Conservation (phyloP, 2,329 filamentous ascomycete genomes). For the Fusarium luffae region DNA sequence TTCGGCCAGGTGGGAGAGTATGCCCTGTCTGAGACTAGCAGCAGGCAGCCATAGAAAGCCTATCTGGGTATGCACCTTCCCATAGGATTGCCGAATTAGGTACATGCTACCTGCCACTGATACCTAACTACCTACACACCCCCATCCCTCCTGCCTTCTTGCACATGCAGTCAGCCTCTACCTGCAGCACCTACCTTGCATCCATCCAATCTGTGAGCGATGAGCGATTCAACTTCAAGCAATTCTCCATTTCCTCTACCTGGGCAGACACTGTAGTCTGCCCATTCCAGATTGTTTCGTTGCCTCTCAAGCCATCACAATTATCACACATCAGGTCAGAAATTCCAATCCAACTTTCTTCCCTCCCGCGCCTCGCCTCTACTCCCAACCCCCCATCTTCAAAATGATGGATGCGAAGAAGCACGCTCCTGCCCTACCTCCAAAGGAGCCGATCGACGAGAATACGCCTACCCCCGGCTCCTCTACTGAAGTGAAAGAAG, state of each 20-base stretch:
- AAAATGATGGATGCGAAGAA: conserved; percentile 26
- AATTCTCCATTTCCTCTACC: not conserved
- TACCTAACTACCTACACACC: not conserved
- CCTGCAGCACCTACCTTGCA: not conserved
- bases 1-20: not conserved
- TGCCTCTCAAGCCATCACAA: not conserved
- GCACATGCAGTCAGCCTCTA: not conserved
- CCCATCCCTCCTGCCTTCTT: not conserved
- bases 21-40: conserved; percentile 4
- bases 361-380: not conserved
- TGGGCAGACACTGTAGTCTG: not conserved
- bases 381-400: not conserved
- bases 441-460: conserved; percentile 26
- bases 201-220: not conserved
- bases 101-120: not conserved
- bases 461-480: not conserved
- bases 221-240: not conserved
- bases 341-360: not conserved
- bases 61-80: not conserved
- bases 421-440: conserved; percentile 23
- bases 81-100: not conserved
- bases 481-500: not conserved
- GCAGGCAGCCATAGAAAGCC: not conserved
- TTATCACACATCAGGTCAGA: not conserved
- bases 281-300: not conserved